Base-by-base conservation (phyloP, 2,329 filamentous ascomycete genomes). In the Monosporascus sp. region DNA sequence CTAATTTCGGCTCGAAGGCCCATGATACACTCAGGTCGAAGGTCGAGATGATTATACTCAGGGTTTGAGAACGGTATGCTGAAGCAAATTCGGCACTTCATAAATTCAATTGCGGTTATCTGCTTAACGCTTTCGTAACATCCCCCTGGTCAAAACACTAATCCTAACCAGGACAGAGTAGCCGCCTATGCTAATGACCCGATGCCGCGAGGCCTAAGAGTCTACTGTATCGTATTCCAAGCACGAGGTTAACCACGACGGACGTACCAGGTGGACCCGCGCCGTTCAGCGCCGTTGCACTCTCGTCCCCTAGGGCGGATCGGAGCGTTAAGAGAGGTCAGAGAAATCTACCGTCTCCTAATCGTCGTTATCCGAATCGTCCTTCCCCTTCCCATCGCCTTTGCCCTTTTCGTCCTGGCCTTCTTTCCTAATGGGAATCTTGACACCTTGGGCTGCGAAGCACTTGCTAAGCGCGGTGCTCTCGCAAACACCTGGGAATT, bases 401-500 rank as follows among this genome's bases (percentile, higher is more conserved):
- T 46, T 46, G 43, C 73, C 69, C 52, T 77, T 78, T 66, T 57
- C 69, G 40, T 73, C 72, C 15, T 69, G 68, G 1, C 87, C 86
- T 65, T 97, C 93, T 71, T 97, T 97, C 22, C 93, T 79, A 51
- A 97, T 97, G 0, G 93, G 93, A 24, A 97, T 97, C 72, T 97
- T 97, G 72, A 96, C 96, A 24, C 94, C 94, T 66, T 99, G 94
- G 1, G 83, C 79, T 3, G 94, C 93, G 73, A 99, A 97, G 57
- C 85, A 89, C 71, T 95, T 96, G 78, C 92, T 97, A 18, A 97
- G 75, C 4, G 85, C 74, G 0, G 94, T 99, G 70, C 89, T 95
- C 69, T 97, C 93, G 54, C 96, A 96, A 1, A 99, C 94, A 41
- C 94, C 94, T 0, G 94, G 94, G 71, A 99, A 99, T 66, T 97